Base-by-base conservation (phyloP, 768 basidiomycete genomes). In the Lactarius tabidus region DNA sequence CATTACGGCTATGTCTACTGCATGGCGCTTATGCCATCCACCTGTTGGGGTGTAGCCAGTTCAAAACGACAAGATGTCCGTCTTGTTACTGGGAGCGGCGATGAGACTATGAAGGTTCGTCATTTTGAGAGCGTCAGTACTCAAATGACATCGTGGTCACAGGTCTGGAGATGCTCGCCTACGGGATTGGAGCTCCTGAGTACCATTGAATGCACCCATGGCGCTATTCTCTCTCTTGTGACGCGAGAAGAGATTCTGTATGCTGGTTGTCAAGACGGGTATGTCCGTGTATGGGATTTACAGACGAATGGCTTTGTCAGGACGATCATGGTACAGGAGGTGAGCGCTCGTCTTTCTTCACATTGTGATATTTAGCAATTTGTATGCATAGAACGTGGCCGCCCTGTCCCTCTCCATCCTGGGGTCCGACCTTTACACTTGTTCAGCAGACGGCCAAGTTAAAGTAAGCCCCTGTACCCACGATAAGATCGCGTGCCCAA, bases 1-100 rank as follows among this genome's bases (percentile, higher is more conserved):
- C 96, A 98, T 75, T 95, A 87, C 73, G 96, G 96, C 10, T 98
- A 98, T 72, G 83, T 98, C 15, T 95, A 96, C 73, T 93, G 90
- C 70, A 87, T 94, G 85, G 76, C 80, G 17, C 74, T 85, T 18
- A 70, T 82, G 14, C 78, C 79, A 26, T 77, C 76, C 18, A 75
- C 73, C n/a, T 73, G 74, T 54, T 77, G 77, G 61, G 80, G 77
- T 18, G 77, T 75, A 2, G 72, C 77, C 54, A 75, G 77, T 29
- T 65, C 67, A 20, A n/a, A 8, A 39, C 61, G 73, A 17, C 71
- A 66, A 18, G 70, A 65, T n/a, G 72, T 75, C 38, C 82, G 85
- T 61, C 81, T 97, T 17, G 83, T 90, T 15, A 93, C 92, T 17
- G 94, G 94, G 17, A 90, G 93, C 65, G 96, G 96, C 0, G 96